Evolutionary conservation across 345 rosid species (phyloP).

Genomic region (Sonneratia caseolaris): DNA sequence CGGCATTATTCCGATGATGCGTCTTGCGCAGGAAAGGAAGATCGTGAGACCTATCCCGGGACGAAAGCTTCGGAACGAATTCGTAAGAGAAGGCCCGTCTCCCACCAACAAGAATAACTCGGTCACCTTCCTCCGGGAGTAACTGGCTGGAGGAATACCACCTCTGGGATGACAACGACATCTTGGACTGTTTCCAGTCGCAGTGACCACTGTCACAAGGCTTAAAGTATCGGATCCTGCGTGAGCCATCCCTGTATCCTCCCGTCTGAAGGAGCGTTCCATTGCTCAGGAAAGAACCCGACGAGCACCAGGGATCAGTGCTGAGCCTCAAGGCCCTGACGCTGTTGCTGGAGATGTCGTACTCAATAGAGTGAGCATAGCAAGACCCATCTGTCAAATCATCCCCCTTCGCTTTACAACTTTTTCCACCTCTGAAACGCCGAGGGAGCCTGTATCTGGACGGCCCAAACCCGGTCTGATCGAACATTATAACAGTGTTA

Average conservation of each 20-base stretch:
- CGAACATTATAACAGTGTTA: constrained; percentile 25
- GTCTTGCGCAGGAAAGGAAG: constrained; percentile 35
- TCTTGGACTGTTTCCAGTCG: constrained; percentile 25
- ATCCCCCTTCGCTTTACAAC: constrained; percentile 6
- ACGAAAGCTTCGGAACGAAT: constrained; percentile 20
- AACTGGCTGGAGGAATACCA: constrained; percentile 32
- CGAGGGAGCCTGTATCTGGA: constrained; percentile 15
- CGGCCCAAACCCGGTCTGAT: constrained; percentile 23
- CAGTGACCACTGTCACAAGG: constrained; percentile 15
- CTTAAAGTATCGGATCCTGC: constrained; percentile 19
- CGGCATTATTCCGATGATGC: constrained; percentile 15
- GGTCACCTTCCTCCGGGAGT: constrained; percentile 26
- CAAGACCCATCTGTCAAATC: constrained; percentile 19
- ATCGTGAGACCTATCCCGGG: constrained; percentile 15
- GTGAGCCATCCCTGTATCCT: constrained; percentile 20
- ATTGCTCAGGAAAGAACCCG: constrained; percentile 28
- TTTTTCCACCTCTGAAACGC: constrained; percentile 10
- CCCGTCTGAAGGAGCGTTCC: constrained; percentile 40
- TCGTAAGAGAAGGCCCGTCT: constrained; percentile 24
- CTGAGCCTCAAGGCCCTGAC: constrained; percentile 23
- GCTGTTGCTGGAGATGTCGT: constrained; percentile 14
- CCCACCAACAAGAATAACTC: constrained; percentile 33
- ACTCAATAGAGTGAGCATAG: constrained; percentile 29
- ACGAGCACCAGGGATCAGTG: constrained; percentile 35
- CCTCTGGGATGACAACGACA: constrained; percentile 9